These are phyloP conservation scores for Nemania abortiva DNA, from an alignment of 2,329 filamentous ascomycete species.

Conservation along the genomic window DNA sequence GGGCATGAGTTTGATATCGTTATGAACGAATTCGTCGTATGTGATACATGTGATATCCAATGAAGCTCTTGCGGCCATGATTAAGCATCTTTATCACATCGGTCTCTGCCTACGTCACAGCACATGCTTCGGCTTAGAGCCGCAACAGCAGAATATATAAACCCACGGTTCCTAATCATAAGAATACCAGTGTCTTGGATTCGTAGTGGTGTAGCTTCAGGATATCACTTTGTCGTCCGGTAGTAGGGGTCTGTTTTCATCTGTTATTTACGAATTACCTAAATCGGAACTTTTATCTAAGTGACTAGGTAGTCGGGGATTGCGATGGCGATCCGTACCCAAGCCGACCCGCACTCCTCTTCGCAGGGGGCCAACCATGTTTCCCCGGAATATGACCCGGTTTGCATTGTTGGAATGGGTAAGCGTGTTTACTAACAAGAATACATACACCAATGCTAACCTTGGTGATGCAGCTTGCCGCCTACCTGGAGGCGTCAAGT, in stretches of 20 bases:
- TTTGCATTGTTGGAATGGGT: constrained; percentile 5
- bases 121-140: background rate
- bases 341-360: background rate
- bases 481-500: constrained; percentile 31
- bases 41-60: background rate
- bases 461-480: constrained; percentile 27
- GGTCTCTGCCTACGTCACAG: background rate
- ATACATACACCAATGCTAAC: background rate
- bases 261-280: background rate
- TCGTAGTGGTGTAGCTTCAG: background rate
- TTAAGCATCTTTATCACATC: background rate
- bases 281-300: background rate
- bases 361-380: background rate
- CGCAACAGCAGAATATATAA: background rate
- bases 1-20: background rate
- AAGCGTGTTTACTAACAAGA: background rate
- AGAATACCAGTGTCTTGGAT: background rate
- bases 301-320: background rate
- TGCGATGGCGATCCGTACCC: background rate
- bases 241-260: background rate
- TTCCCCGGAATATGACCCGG: background rate
- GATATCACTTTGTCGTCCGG: background rate
- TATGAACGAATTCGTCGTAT: background rate
- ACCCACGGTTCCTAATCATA: background rate
- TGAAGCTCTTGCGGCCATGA: background rate